phyloP scores from a whole-genome alignment of 345 rosid genomes.

The Eucalyptus curtisii region DNA sequence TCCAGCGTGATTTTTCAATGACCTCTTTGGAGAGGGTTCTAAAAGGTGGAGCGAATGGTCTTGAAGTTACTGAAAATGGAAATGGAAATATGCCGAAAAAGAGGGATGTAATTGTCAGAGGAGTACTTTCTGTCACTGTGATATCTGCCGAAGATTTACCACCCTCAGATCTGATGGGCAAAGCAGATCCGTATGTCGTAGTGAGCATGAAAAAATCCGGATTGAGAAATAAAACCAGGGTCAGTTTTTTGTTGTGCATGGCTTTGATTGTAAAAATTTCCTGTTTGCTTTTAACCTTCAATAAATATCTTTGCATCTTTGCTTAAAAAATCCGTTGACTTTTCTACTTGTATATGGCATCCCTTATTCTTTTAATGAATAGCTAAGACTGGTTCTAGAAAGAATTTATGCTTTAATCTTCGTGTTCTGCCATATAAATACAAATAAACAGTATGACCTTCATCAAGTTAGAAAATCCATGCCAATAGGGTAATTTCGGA shows the following conservation, averaged over 20 bases:
- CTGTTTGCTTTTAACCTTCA: not conserved
- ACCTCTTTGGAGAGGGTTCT: constrained; percentile 89
- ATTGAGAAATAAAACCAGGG: constrained; percentile 50
- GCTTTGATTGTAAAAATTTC: not conserved
- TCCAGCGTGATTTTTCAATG: constrained; percentile 40
- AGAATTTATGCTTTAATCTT: not conserved
- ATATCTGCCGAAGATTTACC: constrained; percentile 96
- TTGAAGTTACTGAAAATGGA: constrained; percentile 34
- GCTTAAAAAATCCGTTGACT: not conserved
- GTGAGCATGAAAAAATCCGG: constrained; percentile 86
- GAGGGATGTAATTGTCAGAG: constrained; percentile 83
- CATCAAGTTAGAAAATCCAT: not conserved
- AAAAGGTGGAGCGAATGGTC: constrained; percentile 46
- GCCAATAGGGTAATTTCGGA: not conserved
- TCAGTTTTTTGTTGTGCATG: not conserved
- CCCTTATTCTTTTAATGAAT: not conserved
- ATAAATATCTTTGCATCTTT: not conserved
- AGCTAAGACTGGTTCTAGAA: not conserved
- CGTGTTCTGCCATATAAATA: not conserved
- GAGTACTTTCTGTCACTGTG: constrained; percentile 82
- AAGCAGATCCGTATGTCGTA: constrained; percentile 87
- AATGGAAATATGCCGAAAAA: constrained; percentile 32
- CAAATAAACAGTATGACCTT: not conserved
- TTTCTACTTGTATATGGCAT: not conserved
- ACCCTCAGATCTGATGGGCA: constrained; percentile 74